Conservation (phyloP, 2,329 filamentous ascomycete genomes). For the Fusarium ramigenum region DNA sequence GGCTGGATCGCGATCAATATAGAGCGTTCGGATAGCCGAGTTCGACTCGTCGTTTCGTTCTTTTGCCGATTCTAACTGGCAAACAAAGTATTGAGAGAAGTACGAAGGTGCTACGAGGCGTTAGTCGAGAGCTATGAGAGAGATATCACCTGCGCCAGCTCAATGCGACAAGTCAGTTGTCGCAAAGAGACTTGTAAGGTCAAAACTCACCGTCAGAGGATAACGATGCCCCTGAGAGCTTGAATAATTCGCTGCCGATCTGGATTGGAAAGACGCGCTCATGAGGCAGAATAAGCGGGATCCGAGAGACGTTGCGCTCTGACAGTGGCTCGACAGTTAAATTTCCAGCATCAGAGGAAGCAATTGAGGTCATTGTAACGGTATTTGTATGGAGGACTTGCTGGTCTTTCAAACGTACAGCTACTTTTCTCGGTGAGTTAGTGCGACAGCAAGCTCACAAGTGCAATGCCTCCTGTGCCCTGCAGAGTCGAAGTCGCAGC, state of each 20-base stretch:
- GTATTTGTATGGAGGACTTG: not conserved
- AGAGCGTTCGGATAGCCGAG: slow-evolving; percentile 76
- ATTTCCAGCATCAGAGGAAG: slow-evolving; percentile 40
- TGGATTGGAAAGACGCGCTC: slow-evolving; percentile 80
- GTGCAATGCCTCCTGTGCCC: slow-evolving; percentile 22
- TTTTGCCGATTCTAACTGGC: slow-evolving; percentile 75
- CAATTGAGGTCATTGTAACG: slow-evolving; percentile 35
- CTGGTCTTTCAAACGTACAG: not conserved
- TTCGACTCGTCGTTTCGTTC: slow-evolving; percentile 63
- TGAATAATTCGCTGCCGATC: slow-evolving; percentile 76
- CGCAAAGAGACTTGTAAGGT: not conserved
- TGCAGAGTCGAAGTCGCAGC: slow-evolving; percentile 2
- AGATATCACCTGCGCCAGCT: not conserved
- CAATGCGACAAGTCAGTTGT: not conserved
- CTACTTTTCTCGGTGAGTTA: not conserved
- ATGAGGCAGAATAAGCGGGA: slow-evolving; percentile 70
- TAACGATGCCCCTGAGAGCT: slow-evolving; percentile 76
- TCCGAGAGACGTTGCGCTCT: slow-evolving; percentile 54
- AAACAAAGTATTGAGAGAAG: slow-evolving; percentile 92
- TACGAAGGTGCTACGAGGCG: slow-evolving; percentile 81
- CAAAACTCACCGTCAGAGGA: slow-evolving; percentile 72
- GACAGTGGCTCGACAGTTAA: slow-evolving; percentile 39
- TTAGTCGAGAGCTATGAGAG: slow-evolving; percentile 8
- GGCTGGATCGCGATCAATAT: slow-evolving; percentile 91
- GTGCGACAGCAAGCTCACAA: slow-evolving; percentile 13